Percentiles rank a stretch among this genome's conserved stretches.
Conservation (phyloP, 768 basidiomycete genomes). For the Coprinopsis cinerea region DNA sequence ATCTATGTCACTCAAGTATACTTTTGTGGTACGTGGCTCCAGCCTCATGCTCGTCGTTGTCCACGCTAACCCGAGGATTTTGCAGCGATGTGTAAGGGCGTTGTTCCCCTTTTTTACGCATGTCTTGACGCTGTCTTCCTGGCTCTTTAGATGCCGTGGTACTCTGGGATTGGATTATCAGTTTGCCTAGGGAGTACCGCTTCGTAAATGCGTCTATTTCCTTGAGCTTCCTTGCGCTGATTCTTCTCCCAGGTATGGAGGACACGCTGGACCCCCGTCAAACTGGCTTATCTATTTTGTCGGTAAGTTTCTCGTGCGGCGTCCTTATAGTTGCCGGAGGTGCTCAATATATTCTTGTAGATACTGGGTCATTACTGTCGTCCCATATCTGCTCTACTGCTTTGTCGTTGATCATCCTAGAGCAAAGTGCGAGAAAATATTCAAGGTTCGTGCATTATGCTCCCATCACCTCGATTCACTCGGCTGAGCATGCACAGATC, state of each 20-base stretch:
- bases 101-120: conserved; percentile 20
- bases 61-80: conserved; percentile 25
- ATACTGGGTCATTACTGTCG: conserved; percentile 78
- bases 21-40: conserved; percentile 68
- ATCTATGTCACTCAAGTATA: conserved; percentile 80
- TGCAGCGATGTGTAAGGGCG: conserved; percentile 64
- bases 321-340: conserved; percentile 12
- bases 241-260: conserved; percentile 59
- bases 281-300: conserved; percentile 79
- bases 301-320: conserved; percentile 40
- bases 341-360: conserved; percentile 30
- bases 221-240: conserved; percentile 19
- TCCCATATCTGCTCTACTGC: conserved; percentile 72
- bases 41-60: conserved; percentile 17
- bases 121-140: conserved; percentile 24
- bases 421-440: conserved; percentile 64
- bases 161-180: conserved; percentile 82
- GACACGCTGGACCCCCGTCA: conserved; percentile 80
- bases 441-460: conserved; percentile 39
- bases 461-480: neutral
- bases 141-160: conserved; percentile 62
- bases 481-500: conserved; percentile 37
- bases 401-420: conserved; percentile 65
- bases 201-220: conserved; percentile 44
- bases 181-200: conserved; percentile 69